A percentile compares a stretch with the other conserved stretches of the same genome.
Conservation (phyloP, 2,329 filamentous ascomycete species). For the Talaromyces albobiverticillius region DNA sequence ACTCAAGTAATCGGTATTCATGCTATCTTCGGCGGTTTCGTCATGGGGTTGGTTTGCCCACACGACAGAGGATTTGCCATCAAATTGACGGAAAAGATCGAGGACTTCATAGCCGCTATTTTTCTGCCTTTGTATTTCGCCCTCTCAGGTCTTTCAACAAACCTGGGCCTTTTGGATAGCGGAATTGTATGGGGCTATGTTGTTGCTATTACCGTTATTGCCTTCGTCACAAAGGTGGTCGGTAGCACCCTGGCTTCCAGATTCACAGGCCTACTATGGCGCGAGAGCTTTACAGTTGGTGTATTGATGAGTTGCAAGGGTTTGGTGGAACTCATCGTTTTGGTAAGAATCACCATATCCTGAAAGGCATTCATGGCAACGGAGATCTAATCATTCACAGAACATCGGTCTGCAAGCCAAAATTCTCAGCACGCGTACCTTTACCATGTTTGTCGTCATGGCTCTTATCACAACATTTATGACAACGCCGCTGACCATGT, state of each 20-base stretch:
- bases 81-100: conserved; percentile 88
- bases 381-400: conserved; percentile 30
- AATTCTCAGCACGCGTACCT: conserved; percentile 76
- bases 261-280: conserved; percentile 76
- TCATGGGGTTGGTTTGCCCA: conserved; percentile 84
- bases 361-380: conserved; percentile 6
- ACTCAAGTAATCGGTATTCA: conserved; percentile 90
- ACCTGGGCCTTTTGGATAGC: conserved; percentile 77
- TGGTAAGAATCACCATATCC: conserved; percentile 54
- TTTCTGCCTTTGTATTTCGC: conserved; percentile 93
- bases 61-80: conserved; percentile 88
- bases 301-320: conserved; percentile 96
- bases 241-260: conserved; percentile 78
- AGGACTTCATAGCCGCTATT: conserved; percentile 80
- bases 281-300: conserved; percentile 84
- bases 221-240: conserved; percentile 79
- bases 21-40: conserved; percentile 89
- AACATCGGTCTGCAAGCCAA: conserved; percentile 80
- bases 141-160: conserved; percentile 82
- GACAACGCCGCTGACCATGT: conserved; percentile 72
- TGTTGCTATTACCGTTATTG: conserved; percentile 73
- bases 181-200: conserved; percentile 90
- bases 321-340: conserved; percentile 88
- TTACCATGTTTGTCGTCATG: conserved; percentile 95
- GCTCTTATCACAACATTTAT: conserved; percentile 80